Conservation (phyloP, 495 filamentous ascomycete species). For the Margaritispora aquatica region DNA sequence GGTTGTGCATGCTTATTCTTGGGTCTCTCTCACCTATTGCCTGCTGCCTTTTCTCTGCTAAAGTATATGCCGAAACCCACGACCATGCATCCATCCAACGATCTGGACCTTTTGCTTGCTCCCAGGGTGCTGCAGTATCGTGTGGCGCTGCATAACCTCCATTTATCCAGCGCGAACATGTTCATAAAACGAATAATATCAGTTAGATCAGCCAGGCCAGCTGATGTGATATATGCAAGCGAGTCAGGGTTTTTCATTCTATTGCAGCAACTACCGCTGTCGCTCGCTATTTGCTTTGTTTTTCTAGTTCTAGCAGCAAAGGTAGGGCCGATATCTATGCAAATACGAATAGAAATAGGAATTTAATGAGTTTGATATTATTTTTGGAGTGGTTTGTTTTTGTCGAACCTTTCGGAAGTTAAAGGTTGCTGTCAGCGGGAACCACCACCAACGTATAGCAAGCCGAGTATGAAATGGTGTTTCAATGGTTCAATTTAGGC, state of each 20-base stretch:
- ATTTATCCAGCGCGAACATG: background rate
- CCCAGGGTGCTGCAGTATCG: constrained; percentile 1
- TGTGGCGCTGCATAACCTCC: background rate
- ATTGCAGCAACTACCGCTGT: background rate
- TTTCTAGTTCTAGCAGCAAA: background rate
- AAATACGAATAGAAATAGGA: too few species aligned
- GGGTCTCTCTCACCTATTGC: too few species aligned
- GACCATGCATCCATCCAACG: background rate
- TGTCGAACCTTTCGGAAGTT: too few species aligned
- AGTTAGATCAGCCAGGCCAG: too few species aligned
- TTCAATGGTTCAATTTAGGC: background rate
- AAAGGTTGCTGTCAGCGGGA: background rate
- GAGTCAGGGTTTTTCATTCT: too few species aligned
- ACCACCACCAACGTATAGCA: too few species aligned
- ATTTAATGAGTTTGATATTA: too few species aligned
- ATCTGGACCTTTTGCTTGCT: constrained; percentile 1
- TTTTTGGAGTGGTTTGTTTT: too few species aligned
- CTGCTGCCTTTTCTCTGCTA: too few species aligned
- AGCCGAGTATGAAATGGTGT: background rate
- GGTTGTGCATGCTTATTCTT: too few species aligned
- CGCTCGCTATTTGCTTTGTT: background rate
- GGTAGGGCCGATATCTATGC: background rate
- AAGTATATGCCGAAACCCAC: constrained; percentile 3
- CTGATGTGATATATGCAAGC: background rate
- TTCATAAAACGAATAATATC: background rate